Evolutionary conservation across 2,329 filamentous ascomycete genomes (phyloP), one percentile per base, ranked within the genome.

Genomic region (Apiospora hydei): DNA sequence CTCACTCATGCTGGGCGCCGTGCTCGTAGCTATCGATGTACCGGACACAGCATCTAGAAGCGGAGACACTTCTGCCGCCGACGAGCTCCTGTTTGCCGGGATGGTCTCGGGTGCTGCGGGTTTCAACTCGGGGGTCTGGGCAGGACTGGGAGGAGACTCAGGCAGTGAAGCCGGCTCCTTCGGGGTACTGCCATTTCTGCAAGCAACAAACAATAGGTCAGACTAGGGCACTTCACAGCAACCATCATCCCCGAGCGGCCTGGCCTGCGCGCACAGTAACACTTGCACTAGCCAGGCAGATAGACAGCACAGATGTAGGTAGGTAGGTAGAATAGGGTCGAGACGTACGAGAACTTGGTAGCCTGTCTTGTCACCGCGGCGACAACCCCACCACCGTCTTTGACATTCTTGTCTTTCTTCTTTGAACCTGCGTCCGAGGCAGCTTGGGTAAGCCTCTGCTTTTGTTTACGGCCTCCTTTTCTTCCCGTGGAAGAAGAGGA

Each of bases 351-450:
- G 73, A 81, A 77, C 75, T 79, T 80, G 72, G 78, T 79, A 72
- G 77, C 78, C 76, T 81, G 78, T 75, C 74, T 81, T n/a, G 79
- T 81, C 78, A 81, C 79, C 78, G 80, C 80, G 47, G 79, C 79
- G 64, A 80, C 76, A 72, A 81, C 79, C 67, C 80, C 79, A 75
- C 79, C 79, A 73, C 74, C 76, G 70, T 81, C 80, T 80, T 79
- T 81, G 71, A 72, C 79, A 80, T 81, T 77, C 74, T 78, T 80
- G 46, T 80, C 79, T 77, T 81, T 80, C 75, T 81, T 80, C 79
- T 79, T 81, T 76, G 78, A 76, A 76, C 77, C 80, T 80, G 77
- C 70, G 71, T 71, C 61, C 73, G 72, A 74, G 71, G 78, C 76
- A 77, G 73, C 75, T 71, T 73, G 73, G 70, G 78, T 79, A 79